Evolutionary conservation across 2,329 filamentous ascomycete species (phyloP).

Genomic region (Albifimbria verrucaria): DNA sequence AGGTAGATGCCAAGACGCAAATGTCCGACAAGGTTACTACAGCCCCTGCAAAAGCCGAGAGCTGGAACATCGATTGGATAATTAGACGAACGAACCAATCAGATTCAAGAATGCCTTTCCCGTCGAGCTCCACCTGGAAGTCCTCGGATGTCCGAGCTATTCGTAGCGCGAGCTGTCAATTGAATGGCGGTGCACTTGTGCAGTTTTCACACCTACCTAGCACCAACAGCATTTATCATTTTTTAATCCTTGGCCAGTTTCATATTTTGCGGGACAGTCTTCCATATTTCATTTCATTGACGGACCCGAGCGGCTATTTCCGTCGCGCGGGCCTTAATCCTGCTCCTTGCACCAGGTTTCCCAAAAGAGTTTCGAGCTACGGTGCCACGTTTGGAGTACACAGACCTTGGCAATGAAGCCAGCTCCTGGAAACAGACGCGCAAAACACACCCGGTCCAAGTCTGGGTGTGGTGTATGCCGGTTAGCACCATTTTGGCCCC

Average conservation of each 20-base stretch:
- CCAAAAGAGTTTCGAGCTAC: too few relatives aligned
- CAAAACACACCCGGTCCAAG: constrained; percentile 1
- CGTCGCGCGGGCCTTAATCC: neutral
- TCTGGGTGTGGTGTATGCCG: constrained; percentile 1
- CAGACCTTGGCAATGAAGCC: too few relatives aligned
- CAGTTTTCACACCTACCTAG: neutral
- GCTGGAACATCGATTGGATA: neutral
- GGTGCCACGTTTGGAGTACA: too few relatives aligned
- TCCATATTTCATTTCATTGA: too few relatives aligned
- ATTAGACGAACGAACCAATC: constrained; percentile 3
- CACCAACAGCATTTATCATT: too few relatives aligned
- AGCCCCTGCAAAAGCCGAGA: neutral
- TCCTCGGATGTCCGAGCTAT: neutral
- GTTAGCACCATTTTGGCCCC: neutral
- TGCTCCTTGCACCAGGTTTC: neutral
- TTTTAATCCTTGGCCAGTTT: too few relatives aligned
- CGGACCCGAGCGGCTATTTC: neutral
- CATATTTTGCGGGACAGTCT: too few relatives aligned
- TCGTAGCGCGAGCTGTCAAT: neutral
- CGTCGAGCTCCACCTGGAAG: neutral
- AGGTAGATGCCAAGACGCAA: neutral
- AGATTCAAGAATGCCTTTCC: neutral
- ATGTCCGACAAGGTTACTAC: neutral
- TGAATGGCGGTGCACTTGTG: neutral
- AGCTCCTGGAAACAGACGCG: neutral